Evolutionary conservation across 176 grass and related monocot genomes (phyloP).

Genomic region (Oryza glumipatula): DNA sequence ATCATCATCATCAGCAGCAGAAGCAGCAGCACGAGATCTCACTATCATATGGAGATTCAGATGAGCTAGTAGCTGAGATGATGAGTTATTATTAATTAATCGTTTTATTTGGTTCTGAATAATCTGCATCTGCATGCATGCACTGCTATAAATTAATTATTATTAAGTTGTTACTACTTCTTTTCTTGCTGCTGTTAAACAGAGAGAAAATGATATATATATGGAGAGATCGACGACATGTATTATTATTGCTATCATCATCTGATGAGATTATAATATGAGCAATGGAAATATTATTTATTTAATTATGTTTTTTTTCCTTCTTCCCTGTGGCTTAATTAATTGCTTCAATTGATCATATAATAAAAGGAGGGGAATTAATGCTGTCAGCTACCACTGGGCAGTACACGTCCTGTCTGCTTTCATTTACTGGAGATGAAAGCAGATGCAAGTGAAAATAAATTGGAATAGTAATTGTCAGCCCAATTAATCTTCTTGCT

Average conservation of each 20-base stretch:
- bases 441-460: background rate
- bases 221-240: too few relatives aligned
- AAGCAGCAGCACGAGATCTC: background rate
- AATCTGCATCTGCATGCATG: slow-evolving; percentile 8
- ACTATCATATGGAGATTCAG: background rate
- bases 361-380: background rate
- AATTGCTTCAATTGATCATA: background rate
- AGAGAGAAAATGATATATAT: background rate
- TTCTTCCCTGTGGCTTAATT: background rate
- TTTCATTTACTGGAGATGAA: background rate
- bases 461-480: background rate
- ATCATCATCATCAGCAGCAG: too few relatives aligned
- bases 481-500: background rate
- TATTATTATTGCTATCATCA: background rate
- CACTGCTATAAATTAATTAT: background rate
- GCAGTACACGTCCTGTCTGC: background rate
- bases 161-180: background rate
- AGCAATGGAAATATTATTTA: background rate
- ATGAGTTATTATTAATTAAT: background rate
- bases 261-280: background rate
- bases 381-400: background rate
- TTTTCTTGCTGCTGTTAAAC: background rate
- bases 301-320: background rate
- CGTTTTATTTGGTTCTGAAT: background rate
- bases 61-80: background rate